A percentile compares a stretch with the other conserved stretches of the same genome.
phyloP scores from a whole-genome alignment of 2,329 filamentous ascomycete genomes.

The Clarireedia sp. region DNA sequence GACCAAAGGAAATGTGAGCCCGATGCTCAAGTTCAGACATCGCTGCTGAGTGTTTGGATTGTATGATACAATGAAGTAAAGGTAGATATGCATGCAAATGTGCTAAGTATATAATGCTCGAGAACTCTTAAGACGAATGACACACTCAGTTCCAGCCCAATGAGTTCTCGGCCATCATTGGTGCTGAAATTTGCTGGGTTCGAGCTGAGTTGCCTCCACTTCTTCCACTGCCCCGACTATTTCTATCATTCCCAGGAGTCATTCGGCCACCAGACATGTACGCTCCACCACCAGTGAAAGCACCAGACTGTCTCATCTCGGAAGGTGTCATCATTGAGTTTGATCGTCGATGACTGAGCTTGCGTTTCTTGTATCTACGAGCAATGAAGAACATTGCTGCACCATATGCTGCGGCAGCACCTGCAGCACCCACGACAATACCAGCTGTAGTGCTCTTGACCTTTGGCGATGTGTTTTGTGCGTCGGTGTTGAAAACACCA shows the following conservation, averaged over 20 bases:
- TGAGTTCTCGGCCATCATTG: constrained; percentile 70
- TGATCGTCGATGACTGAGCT: constrained; percentile 52
- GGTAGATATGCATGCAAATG: constrained; percentile 8
- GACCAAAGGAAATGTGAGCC: constrained; percentile 25
- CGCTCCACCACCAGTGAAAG: constrained; percentile 42
- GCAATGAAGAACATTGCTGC: constrained; percentile 71
- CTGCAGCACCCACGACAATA: constrained; percentile 56
- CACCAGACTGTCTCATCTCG: constrained; percentile 40
- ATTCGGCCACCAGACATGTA: constrained; percentile 32
- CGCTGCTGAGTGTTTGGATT: constrained; percentile 10
- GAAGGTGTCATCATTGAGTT: constrained; percentile 48
- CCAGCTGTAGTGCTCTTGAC: constrained; percentile 57
- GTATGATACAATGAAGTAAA: constrained; percentile 24
- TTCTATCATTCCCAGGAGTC: constrained; percentile 32
- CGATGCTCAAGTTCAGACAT: constrained; percentile 16
- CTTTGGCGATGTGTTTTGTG: constrained; percentile 41
- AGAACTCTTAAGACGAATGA: constrained; percentile 13
- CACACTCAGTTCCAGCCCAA: constrained; percentile 62
- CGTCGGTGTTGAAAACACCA: constrained; percentile 33
- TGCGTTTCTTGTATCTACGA: constrained; percentile 60
- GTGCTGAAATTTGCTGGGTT: constrained; percentile 63
- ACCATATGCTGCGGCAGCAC: constrained; percentile 62
- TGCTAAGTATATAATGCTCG: constrained; percentile 18
- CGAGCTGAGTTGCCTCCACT: constrained; percentile 38
- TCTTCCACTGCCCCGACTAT: constrained; percentile 50